Evolutionary conservation across 768 basidiomycete genomes (phyloP), one percentile per base, ranked within the genome.

Genomic region (Cytidiella melzeri): DNA sequence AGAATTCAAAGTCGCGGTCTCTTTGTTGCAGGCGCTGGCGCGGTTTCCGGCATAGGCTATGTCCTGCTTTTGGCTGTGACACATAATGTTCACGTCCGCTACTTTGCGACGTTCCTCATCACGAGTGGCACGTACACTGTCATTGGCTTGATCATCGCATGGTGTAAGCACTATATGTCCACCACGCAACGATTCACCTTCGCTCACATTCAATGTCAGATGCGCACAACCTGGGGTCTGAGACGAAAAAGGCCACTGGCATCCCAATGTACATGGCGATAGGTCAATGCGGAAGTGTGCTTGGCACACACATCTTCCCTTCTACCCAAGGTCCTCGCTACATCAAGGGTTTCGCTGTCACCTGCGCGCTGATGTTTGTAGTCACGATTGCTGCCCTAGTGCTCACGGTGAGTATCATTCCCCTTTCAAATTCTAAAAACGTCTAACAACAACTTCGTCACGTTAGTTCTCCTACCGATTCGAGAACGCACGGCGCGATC

Each of bases 91-190:
- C 80, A 79, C 28, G 84, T 73, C n/a, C 73, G 79, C 20, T 91
- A 89, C 58, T 90, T 90, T 57, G 83, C 85, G 10, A 81, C 79
- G 10, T 87, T 88, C 65, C 85, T 83, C 54, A 81, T 90, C 54
- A 83, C 82, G 0, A 76, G 80, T 46, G 86, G 86, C 34, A 89
- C 85, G 1, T 90, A 89, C 55, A 83, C 85, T 0, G 76, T 79
- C 1, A 87, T 89, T 54, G 87, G 84, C 1, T 64, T 87, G 4
- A 75, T 79, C 34, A 81, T 89, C 47, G 83, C 86, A 3, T 89
- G 87, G 88, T 87, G 83, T 84, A 68, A 59, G 80, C n/a, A 19
- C 12, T 68, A 45, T 11, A 53, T 18, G 13, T 18, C 26, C 15
- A 38, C 21, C 21, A 13, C 24, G 24, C 1, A 26, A 12, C 13